Conservation (phyloP, 2,329 filamentous ascomycete species). For the Elsinoe necatrix region DNA sequence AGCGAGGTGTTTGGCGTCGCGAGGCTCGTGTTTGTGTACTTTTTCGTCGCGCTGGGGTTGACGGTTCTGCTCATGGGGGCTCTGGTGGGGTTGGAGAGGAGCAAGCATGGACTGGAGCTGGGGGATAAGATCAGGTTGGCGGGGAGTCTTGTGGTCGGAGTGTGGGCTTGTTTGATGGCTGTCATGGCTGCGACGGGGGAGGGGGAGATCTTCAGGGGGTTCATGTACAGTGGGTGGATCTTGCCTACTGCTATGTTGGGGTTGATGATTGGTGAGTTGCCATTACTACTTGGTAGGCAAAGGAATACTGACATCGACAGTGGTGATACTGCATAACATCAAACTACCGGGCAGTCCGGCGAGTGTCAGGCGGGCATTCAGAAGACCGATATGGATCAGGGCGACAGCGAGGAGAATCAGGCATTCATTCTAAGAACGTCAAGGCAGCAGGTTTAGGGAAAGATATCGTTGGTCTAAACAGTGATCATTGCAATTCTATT, state of each 20-base stretch:
- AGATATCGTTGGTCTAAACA: not conserved
- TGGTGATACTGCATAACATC: constrained; percentile 22
- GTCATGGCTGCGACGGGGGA: constrained; percentile 21
- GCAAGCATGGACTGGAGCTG: constrained; percentile 20
- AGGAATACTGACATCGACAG: constrained; percentile 1
- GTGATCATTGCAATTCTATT: not conserved
- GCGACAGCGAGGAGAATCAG: not conserved
- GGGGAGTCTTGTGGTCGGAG: constrained; percentile 21
- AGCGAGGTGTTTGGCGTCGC: constrained; percentile 15
- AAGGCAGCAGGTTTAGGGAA: too few species aligned
- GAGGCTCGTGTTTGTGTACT: constrained; percentile 26
- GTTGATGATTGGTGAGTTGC: constrained; percentile 20
- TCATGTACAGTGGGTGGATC: constrained; percentile 25
- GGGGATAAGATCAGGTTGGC: constrained; percentile 24
- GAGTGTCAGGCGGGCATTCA: constrained; percentile 1
- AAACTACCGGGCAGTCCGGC: constrained; percentile 6
- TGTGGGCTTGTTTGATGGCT: constrained; percentile 24
- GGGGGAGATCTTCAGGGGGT: constrained; percentile 18
- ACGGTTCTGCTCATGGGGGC: constrained; percentile 26
- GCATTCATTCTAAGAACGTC: constrained; percentile 10
- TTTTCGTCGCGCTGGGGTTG: constrained; percentile 25
- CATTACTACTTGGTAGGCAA: too few species aligned
- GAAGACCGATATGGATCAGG: not conserved
- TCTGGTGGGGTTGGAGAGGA: constrained; percentile 21
- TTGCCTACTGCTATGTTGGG: constrained; percentile 27